Evolutionary conservation across 176 grass and related monocot genomes (phyloP), one percentile per base, ranked within the genome.

Genomic region (Elymus sibiricus): DNA sequence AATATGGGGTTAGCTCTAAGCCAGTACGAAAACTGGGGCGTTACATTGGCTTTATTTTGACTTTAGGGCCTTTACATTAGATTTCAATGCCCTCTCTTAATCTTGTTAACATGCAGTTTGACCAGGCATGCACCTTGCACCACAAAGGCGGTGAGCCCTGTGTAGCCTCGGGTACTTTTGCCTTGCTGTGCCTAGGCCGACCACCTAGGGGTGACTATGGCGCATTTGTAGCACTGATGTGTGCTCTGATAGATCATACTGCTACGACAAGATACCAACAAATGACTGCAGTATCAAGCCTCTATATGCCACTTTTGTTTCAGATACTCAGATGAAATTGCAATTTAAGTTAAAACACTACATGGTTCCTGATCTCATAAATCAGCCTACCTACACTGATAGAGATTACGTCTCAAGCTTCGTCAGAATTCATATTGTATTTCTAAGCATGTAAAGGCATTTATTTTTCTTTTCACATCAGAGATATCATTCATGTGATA

Each of bases 321-420:
- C 10, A 40, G 7, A 35, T 7, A 53, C 19, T 58, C 53, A 58
- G 53, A 58, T 58, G 8, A 61, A 59, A 89, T 32, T 37, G 32
- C 26, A 72, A 61, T n/a, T 83, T 35, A 73, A 53, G 26, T 46
- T 79, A 60, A 90, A 78, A 78, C 9, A 70, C 13, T 86, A 64
- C 3, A 65, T 85, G 42, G 6, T 32, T 78, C 40, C 39, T 70
- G 42, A n/a, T 75, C 22, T 34, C 44, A 79, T 21, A 26, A 78
- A 35, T 66, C 56, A 66, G 34, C 3, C 31, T 64, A 74, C 58
- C 19, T 53, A n/a, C 6, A 9, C 51, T 43, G 42, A 32, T 43
- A 43, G 24, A 35, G 2, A 83, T 59, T 47, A 85, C 67, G 35
- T 59, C 59, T 35, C 22, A 72, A 46, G 5, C 24, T 87, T 47